Evolutionary conservation across 169 alveolate species (phyloP).

Genomic region (Plasmodium ovale): DNA sequence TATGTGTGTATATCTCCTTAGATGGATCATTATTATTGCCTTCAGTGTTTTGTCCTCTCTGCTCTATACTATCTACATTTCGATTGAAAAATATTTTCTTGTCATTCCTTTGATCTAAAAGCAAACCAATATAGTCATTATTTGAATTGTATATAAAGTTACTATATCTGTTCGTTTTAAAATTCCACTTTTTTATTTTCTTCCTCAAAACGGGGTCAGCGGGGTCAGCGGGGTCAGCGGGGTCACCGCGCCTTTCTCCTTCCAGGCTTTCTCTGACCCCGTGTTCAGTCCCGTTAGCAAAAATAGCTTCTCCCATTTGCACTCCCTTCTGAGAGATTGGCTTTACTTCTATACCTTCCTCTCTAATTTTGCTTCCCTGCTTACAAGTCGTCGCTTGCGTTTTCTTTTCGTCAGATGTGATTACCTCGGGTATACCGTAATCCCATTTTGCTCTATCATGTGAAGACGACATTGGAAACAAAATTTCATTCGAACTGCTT

Average conservation of each 20-base stretch:
- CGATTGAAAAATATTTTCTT: no score
- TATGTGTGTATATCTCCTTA: neutral
- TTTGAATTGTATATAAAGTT: slow-evolving; percentile 64
- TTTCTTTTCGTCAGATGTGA: neutral
- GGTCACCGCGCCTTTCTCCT: neutral
- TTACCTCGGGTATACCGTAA: neutral
- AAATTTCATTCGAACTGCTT: no score
- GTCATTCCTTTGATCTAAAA: slow-evolving; percentile 27
- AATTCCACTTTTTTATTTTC: slow-evolving; percentile 46
- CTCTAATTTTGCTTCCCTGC: neutral
- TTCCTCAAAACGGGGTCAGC: neutral
- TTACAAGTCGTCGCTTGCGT: neutral
- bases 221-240: neutral
- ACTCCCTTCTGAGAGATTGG: no score
- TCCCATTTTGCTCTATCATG: neutral
- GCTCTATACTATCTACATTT: no score
- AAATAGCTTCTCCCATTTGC: no score
- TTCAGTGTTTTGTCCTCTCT: no score
- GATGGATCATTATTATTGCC: neutral
- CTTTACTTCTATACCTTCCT: no score
- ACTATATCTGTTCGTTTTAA: slow-evolving; percentile 28
- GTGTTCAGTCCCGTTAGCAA: neutral
- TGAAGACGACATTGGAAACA: no score
- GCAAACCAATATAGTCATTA: slow-evolving; percentile 71
- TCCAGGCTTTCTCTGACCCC: neutral